Evolutionary conservation across 2,329 filamentous ascomycete genomes (phyloP).

Genomic region (Beauveria scarabaeidicola): DNA sequence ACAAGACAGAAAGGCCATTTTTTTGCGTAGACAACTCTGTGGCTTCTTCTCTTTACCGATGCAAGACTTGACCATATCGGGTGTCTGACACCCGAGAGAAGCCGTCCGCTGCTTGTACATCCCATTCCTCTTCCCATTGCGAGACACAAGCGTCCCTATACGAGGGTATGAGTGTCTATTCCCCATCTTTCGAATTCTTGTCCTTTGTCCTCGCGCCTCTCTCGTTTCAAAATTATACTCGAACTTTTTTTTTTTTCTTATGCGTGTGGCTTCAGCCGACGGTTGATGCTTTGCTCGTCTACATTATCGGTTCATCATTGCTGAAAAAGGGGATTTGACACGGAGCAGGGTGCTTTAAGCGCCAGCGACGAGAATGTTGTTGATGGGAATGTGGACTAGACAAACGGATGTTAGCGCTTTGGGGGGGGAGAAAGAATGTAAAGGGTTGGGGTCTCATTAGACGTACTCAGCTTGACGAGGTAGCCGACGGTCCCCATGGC

Average conservation of each 20-base stretch:
- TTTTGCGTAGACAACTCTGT: background rate
- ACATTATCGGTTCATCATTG: background rate
- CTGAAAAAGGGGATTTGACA: background rate
- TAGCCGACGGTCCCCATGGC: constrained; percentile 65
- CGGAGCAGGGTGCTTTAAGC: constrained; percentile 36
- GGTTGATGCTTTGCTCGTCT: background rate
- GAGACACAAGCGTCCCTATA: too few relatives aligned
- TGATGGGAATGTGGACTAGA: constrained; percentile 60
- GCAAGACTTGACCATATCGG: background rate
- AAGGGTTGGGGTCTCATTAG: background rate
- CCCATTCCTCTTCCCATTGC: background rate
- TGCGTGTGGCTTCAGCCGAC: too few relatives aligned
- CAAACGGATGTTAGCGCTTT: background rate
- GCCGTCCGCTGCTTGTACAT: background rate
- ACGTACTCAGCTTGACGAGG: constrained; percentile 59
- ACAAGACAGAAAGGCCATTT: background rate
- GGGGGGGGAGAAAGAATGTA: background rate
- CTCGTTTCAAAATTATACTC: background rate
- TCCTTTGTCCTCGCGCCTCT: background rate
- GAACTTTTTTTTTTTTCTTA: background rate
- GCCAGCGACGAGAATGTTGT: constrained; percentile 61
- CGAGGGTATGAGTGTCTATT: too few relatives aligned
- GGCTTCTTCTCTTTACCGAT: background rate
- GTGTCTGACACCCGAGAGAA: background rate
- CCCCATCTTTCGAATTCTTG: background rate